Evolutionary conservation across 805 yeast genomes (phyloP).

Genomic region (Myxozyma melibiosi): DNA sequence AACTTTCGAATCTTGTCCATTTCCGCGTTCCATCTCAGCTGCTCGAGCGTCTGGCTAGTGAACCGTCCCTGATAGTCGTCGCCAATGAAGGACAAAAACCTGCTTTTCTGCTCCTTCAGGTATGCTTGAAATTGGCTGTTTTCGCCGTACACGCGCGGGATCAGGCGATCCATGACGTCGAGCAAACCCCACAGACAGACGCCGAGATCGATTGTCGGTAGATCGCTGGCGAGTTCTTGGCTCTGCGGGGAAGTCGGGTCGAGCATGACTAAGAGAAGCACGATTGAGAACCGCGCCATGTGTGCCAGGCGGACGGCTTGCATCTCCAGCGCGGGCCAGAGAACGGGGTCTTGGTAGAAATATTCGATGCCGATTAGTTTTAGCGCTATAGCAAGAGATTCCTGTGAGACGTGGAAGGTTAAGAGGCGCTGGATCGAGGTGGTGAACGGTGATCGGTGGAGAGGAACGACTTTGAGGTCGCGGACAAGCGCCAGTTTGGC

Average conservation of each 20-base stretch:
- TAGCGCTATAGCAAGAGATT: background rate
- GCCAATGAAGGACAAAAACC: background rate
- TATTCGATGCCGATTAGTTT: conserved; percentile 9
- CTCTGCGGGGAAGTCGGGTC: background rate
- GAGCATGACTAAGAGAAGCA: background rate
- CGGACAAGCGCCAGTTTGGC: background rate
- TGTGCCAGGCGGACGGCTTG: conserved; percentile 16
- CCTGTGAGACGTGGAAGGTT: background rate
- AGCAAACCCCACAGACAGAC: conserved; percentile 18
- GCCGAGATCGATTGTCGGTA: conserved; percentile 1
- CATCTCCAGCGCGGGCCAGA: background rate
- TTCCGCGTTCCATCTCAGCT: conserved; percentile 5
- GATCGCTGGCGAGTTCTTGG: background rate
- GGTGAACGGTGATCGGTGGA: conserved; percentile 13
- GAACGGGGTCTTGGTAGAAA: conserved; percentile 11
- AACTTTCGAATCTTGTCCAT: conserved; percentile 9
- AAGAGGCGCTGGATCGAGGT: background rate
- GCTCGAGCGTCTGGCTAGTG: background rate
- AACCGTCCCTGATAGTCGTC: background rate
- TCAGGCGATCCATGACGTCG: background rate
- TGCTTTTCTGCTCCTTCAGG: background rate
- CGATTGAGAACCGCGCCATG: conserved; percentile 8
- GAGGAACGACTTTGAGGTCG: background rate
- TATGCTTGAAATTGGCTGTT: background rate
- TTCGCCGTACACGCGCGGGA: conserved; percentile 10